These are phyloP conservation scores for Naganishia onofrii DNA, from an alignment of 768 basidiomycete genomes.

Conservation along the genomic window DNA sequence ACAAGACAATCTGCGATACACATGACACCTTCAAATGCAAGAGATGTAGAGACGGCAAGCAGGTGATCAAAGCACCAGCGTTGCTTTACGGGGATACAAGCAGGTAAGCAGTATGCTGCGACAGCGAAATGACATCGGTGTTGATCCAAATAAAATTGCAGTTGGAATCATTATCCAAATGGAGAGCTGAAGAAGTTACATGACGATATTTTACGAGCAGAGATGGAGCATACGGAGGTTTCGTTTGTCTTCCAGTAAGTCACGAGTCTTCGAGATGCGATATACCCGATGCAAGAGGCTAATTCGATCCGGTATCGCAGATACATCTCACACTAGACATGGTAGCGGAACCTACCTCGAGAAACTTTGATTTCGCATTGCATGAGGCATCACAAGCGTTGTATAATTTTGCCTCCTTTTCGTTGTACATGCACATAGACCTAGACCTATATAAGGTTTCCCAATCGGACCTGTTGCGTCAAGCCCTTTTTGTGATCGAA, in stretches of 20 bases:
- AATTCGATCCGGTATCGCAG: background rate
- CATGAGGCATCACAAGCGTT: background rate
- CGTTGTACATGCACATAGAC: constrained; percentile 12
- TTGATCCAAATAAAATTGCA: constrained; percentile 46
- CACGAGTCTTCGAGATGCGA: background rate
- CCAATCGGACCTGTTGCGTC: constrained; percentile 19
- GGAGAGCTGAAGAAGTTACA: constrained; percentile 82
- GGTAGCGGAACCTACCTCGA: background rate
- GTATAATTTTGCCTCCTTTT: background rate
- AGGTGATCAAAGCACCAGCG: constrained; percentile 75
- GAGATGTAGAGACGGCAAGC: constrained; percentile 75
- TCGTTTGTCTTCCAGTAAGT: constrained; percentile 92
- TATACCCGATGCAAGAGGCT: background rate
- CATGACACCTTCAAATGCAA: constrained; percentile 90
- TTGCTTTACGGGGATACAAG: constrained; percentile 93
- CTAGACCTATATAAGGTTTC: constrained; percentile 27
- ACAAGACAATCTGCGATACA: constrained; percentile 81
- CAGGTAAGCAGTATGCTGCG: constrained; percentile 65
- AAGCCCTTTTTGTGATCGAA: constrained; percentile 54
- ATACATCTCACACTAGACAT: constrained; percentile 28
- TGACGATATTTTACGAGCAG: constrained; percentile 88
- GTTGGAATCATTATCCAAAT: constrained; percentile 98
- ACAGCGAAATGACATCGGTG: constrained; percentile 15
- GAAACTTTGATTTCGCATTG: background rate
- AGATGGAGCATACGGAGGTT: constrained; percentile 75